Conservation (phyloP, 208 protist species). For the Blechomonas ayalai region DNA sequence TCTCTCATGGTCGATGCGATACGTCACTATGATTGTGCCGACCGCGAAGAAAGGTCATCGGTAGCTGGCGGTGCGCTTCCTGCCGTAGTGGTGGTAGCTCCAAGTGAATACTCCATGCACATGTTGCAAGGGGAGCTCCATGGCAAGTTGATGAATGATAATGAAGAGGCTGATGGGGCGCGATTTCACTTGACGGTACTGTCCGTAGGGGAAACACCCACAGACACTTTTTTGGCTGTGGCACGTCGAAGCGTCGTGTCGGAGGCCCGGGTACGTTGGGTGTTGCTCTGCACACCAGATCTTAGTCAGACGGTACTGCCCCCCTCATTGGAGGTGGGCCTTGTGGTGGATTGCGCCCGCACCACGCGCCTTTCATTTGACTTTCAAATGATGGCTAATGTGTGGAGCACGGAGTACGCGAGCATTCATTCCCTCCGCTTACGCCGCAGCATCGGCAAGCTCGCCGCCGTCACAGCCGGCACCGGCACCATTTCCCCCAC, state of each 20-base stretch:
- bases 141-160: slow-evolving; percentile 2
- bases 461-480: neutral
- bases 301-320: slow-evolving; percentile 68
- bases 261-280: slow-evolving; percentile 12
- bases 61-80: neutral
- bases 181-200: slow-evolving; percentile 13
- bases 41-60: slow-evolving; percentile 11
- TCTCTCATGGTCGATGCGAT: slow-evolving; percentile 44
- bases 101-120: slow-evolving; percentile 10
- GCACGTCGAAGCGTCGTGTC: slow-evolving; percentile 12
- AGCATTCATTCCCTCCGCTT: slow-evolving; percentile 42
- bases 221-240: slow-evolving; percentile 11
- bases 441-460: slow-evolving; percentile 40
- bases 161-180: slow-evolving; percentile 1
- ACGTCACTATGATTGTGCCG: slow-evolving; percentile 46
- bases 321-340: slow-evolving; percentile 36
- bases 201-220: slow-evolving; percentile 8
- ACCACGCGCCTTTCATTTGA: slow-evolving; percentile 39
- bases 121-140: slow-evolving; percentile 2
- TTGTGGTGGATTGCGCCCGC: slow-evolving; percentile 78
- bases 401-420: slow-evolving; percentile 44
- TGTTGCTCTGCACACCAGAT: slow-evolving; percentile 54
- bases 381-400: slow-evolving; percentile 26
- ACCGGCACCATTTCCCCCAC: neutral
- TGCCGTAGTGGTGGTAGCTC: slow-evolving; percentile 22